A percentile compares a stretch with the other conserved stretches of the same genome.
These are phyloP conservation scores for Coleophoma cylindrospora DNA, from an alignment of 2,329 filamentous ascomycete genomes.

Conservation along the genomic window DNA sequence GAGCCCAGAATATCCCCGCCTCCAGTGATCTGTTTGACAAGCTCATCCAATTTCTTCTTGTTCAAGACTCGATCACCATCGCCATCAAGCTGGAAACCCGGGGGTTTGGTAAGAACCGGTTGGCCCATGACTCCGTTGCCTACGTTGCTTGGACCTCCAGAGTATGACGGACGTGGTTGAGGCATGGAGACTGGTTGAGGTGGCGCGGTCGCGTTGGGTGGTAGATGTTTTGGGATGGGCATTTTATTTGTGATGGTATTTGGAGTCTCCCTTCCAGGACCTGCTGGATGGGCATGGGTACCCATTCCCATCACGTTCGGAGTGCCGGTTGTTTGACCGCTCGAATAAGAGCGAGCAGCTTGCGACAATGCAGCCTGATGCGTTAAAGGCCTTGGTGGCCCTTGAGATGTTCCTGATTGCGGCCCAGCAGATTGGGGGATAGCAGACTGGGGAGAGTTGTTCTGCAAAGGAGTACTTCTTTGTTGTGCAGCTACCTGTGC, in stretches of 20 bases:
- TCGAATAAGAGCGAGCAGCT: conserved; percentile 27
- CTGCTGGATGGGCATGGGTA: conserved; percentile 18
- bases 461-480: conserved; percentile 11
- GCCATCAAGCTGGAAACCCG: conserved; percentile 81
- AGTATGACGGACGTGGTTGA: conserved; percentile 73
- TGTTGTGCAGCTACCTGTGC: conserved; percentile 18
- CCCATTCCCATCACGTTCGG: conserved; percentile 25
- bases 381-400: conserved; percentile 14
- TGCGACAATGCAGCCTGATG: conserved; percentile 25
- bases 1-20: conserved; percentile 68
- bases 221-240: conserved; percentile 61
- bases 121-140: conserved; percentile 82
- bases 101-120: conserved; percentile 76
- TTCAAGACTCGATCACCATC: conserved; percentile 91
- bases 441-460: conserved; percentile 24
- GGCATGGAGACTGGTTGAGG: conserved; percentile 72
- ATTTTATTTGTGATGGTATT: conserved; percentile 25
- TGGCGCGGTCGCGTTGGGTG: conserved; percentile 59
- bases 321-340: conserved; percentile 12
- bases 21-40: conserved; percentile 90
- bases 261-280: conserved; percentile 13
- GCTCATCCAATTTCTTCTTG: conserved; percentile 95
- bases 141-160: conserved; percentile 68
- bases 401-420: conserved; percentile 15
- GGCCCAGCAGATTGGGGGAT: conserved; percentile 23